Conservation (phyloP, 2,329 filamentous ascomycete genomes). For the Xylariaceae sp. region DNA sequence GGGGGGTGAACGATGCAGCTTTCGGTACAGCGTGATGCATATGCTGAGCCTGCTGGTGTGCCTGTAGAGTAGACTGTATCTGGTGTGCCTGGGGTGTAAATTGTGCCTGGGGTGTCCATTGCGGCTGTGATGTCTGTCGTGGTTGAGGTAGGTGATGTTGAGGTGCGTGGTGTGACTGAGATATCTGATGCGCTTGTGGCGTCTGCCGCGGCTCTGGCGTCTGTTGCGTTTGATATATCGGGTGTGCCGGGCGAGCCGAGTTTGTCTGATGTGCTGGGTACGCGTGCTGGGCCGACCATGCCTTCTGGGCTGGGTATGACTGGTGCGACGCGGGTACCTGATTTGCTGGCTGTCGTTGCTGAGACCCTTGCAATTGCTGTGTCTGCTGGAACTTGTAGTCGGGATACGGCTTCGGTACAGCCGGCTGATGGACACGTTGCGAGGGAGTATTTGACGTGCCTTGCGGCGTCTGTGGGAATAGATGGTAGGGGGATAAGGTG, state of each 20-base stretch:
- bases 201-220: conserved; percentile 6
- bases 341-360: conserved; percentile 5
- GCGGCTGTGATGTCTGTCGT: conserved; percentile 2
- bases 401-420: conserved; percentile 7
- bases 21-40: too few species aligned
- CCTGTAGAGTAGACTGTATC: too few species aligned
- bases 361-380: conserved; percentile 6
- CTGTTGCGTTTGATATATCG: background rate
- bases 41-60: too few species aligned
- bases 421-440: background rate
- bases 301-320: too few species aligned
- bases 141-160: too few species aligned
- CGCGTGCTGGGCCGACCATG: conserved; percentile 2
- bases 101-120: background rate
- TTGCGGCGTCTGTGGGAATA: background rate
- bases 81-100: background rate
- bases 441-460: background rate
- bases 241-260: conserved; percentile 1
- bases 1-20: too few species aligned
- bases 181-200: conserved; percentile 4
- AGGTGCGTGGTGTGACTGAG: too few species aligned
- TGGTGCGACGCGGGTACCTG: conserved; percentile 2
- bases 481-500: conserved; percentile 3
- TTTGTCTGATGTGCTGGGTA: conserved; percentile 3
- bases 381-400: conserved; percentile 11